These are phyloP conservation scores for Yamadazyma ubonensis DNA, from an alignment of 805 yeast genomes.

Conservation along the genomic window DNA sequence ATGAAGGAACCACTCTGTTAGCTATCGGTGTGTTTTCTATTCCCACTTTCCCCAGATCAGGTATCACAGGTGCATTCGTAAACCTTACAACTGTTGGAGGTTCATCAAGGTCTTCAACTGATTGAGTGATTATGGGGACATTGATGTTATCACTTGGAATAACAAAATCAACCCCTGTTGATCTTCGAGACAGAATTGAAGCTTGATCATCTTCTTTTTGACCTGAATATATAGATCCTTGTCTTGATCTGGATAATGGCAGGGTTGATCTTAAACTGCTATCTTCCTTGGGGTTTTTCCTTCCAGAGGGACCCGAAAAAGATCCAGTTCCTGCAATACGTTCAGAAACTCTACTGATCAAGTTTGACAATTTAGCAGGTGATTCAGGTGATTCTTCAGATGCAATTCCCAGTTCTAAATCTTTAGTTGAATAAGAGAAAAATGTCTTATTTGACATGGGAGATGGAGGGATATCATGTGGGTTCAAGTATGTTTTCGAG, in stretches of 20 bases:
- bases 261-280: not conserved
- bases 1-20: constrained; percentile 6
- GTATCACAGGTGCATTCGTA: constrained; percentile 1
- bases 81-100: not conserved
- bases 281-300: constrained; percentile 6
- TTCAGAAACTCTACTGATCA: constrained; percentile 29
- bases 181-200: constrained; percentile 3
- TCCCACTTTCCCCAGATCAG: constrained; percentile 7
- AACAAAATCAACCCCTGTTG: constrained; percentile 9
- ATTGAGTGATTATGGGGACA: constrained; percentile 5
- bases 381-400: constrained; percentile 17
- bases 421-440: constrained; percentile 3
- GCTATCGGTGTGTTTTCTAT: constrained; percentile 14
- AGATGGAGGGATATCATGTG: constrained; percentile 8
- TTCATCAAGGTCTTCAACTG: constrained; percentile 11
- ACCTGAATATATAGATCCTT: constrained; percentile 2
- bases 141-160: not conserved
- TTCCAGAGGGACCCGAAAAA: not conserved
- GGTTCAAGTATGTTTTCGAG: constrained; percentile 6
- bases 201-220: not conserved
- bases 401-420: constrained; percentile 21
- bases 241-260: constrained; percentile 4
- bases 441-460: constrained; percentile 10
- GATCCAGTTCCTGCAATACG: constrained; percentile 36
- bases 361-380: constrained; percentile 25